Conservation (phyloP, 768 basidiomycete genomes). For the Trametes gibbosa region DNA sequence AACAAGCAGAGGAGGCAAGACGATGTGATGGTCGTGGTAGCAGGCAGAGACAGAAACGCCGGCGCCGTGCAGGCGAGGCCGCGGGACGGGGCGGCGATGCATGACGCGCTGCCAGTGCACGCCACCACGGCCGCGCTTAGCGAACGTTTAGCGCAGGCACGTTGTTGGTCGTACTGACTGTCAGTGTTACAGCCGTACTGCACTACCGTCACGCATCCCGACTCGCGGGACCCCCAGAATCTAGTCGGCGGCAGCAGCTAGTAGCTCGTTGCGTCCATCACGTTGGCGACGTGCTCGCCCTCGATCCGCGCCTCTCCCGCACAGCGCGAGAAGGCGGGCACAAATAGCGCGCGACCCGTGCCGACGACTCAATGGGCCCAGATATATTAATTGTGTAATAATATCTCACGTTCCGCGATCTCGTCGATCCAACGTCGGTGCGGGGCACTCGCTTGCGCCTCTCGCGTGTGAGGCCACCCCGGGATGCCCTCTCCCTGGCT, state of each 20-base stretch:
- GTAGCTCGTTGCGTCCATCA: neutral
- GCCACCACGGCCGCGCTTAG: slow-evolving; percentile 10
- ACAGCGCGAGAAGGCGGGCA: neutral
- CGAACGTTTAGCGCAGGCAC: slow-evolving; percentile 12
- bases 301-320: slow-evolving; percentile 1
- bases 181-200: too few relatives aligned
- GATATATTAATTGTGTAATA: neutral
- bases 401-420: neutral
- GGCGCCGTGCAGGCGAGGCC: neutral
- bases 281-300: neutral
- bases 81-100: neutral
- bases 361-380: neutral
- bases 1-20: neutral
- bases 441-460: neutral
- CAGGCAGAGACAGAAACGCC: slow-evolving; percentile 1
- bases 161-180: too few relatives aligned
- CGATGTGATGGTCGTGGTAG: slow-evolving; percentile 8
- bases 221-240: slow-evolving; percentile 5
- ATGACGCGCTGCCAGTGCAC: slow-evolving; percentile 18
- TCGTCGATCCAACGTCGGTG: neutral
- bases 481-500: neutral
- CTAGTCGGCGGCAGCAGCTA: too few relatives aligned
- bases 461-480: neutral
- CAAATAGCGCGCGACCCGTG: neutral
- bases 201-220: slow-evolving; percentile 7